Conservation (phyloP, 2,329 filamentous ascomycete species). For the Colletotrichum neosansevieriae region DNA sequence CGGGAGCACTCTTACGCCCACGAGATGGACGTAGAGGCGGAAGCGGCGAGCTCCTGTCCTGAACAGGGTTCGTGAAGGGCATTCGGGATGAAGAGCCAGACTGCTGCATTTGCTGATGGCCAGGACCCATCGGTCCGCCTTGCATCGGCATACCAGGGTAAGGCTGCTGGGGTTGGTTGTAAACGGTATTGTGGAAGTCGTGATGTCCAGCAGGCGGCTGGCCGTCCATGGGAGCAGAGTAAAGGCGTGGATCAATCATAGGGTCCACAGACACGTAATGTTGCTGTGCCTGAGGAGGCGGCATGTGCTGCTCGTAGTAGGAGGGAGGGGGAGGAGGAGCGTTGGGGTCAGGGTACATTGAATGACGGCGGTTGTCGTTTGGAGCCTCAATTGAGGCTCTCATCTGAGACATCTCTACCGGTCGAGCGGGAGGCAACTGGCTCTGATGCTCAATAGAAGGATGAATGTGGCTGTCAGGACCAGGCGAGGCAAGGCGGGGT, state of each 20-base stretch:
- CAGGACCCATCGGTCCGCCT: slow-evolving; percentile 27
- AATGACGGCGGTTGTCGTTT: slow-evolving; percentile 34
- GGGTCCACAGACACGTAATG: slow-evolving; percentile 28
- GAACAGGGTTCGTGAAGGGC: slow-evolving; percentile 39
- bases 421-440: slow-evolving; percentile 36
- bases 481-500: slow-evolving; percentile 31
- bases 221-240: slow-evolving; percentile 38
- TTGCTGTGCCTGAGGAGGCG: slow-evolving; percentile 29
- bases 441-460: slow-evolving; percentile 30
- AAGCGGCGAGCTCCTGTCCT: slow-evolving; percentile 39
- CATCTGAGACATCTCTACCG: slow-evolving; percentile 38
- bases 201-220: slow-evolving; percentile 22
- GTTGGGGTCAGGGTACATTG: slow-evolving; percentile 36
- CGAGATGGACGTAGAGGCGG: slow-evolving; percentile 38
- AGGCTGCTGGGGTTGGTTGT: slow-evolving; percentile 29
- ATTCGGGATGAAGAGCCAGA: slow-evolving; percentile 35
- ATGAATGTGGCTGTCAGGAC: slow-evolving; percentile 20
- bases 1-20: slow-evolving; percentile 30
- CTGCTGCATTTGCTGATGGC: slow-evolving; percentile 27
- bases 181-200: slow-evolving; percentile 32
- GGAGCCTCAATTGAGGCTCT: slow-evolving; percentile 31
- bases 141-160: slow-evolving; percentile 34
- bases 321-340: slow-evolving; percentile 13
- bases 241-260: slow-evolving; percentile 38
- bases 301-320: slow-evolving; percentile 34